Percentiles rank a stretch among this genome's conserved stretches.
phyloP scores from a whole-genome alignment of 441 rosid species.

The Croton setiger region DNA sequence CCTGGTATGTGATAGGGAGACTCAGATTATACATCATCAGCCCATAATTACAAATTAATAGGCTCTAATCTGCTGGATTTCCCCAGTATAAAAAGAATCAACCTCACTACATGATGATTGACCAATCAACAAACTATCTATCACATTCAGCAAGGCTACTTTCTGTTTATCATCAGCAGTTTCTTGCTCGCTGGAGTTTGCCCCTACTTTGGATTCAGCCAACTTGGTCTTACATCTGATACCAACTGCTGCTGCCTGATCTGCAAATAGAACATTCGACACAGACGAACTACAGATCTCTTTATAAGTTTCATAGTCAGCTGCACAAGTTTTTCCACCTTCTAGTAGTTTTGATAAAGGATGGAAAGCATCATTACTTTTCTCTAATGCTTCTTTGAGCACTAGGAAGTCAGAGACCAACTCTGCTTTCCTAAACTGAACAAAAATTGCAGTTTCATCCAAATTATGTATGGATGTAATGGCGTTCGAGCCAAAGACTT shows the following conservation, averaged over 20 bases:
- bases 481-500: constrained; percentile 54
- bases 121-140: constrained; percentile 13
- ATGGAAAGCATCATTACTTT: constrained; percentile 53
- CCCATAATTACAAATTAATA: constrained; percentile 16
- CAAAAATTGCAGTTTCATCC: constrained; percentile 71
- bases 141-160: constrained; percentile 1
- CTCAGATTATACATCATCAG: background rate
- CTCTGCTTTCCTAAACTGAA: constrained; percentile 60
- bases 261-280: constrained; percentile 58
- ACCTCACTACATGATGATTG: constrained; percentile 22
- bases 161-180: constrained; percentile 10
- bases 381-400: constrained; percentile 62
- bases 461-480: constrained; percentile 53
- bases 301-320: constrained; percentile 60
- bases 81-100: constrained; percentile 24
- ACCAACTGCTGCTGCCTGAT: constrained; percentile 75
- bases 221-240: constrained; percentile 51
- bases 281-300: constrained; percentile 72
- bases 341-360: constrained; percentile 73
- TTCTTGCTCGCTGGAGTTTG: constrained; percentile 23
- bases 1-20: background rate
- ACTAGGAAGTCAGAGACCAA: constrained; percentile 53
- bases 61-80: constrained; percentile 14
- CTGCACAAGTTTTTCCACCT: constrained; percentile 74
- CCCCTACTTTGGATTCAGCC: constrained; percentile 18